Evolutionary conservation across 2,329 filamentous ascomycete genomes (phyloP).

Genomic region (Pyricularia pennisetigena): DNA sequence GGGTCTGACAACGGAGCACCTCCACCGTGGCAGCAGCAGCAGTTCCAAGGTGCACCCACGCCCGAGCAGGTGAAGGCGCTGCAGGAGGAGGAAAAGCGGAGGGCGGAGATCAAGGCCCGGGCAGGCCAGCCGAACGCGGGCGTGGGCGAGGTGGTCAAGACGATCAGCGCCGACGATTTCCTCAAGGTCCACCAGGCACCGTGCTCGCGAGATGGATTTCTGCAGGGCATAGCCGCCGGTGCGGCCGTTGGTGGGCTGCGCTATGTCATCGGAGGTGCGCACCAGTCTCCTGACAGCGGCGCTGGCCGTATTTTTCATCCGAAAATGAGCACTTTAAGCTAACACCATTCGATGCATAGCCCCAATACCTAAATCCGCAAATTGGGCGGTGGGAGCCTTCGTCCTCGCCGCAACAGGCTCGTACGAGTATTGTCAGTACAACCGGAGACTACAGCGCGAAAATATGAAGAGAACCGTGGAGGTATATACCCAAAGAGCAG

Average conservation of each 20-base stretch:
- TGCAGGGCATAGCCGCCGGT: conserved; percentile 75
- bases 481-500: conserved; percentile 62
- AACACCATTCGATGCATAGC: conserved; percentile 25
- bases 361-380: conserved; percentile 57
- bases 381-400: conserved; percentile 80
- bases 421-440: conserved; percentile 78
- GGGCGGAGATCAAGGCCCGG: conserved; percentile 26
- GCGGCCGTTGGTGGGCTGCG: conserved; percentile 66
- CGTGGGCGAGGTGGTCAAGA: conserved; percentile 54
- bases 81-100: conserved; percentile 2
- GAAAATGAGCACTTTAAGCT: background rate
- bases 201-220: conserved; percentile 72
- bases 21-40: conserved; percentile 12
- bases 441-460: conserved; percentile 62
- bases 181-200: conserved; percentile 66
- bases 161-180: conserved; percentile 60
- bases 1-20: background rate
- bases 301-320: background rate
- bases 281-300: background rate
- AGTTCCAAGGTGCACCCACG: conserved; percentile 12
- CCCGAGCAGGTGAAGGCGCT: conserved; percentile 21
- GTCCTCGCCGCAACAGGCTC: conserved; percentile 57
- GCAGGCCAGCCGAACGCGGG: conserved; percentile 17
- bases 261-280: conserved; percentile 62
- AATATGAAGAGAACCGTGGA: conserved; percentile 83